A percentile compares a stretch with the other conserved stretches of the same genome.
Evolutionary conservation across 805 yeast species (phyloP).

Genomic region (Huiozyma sinensis): DNA sequence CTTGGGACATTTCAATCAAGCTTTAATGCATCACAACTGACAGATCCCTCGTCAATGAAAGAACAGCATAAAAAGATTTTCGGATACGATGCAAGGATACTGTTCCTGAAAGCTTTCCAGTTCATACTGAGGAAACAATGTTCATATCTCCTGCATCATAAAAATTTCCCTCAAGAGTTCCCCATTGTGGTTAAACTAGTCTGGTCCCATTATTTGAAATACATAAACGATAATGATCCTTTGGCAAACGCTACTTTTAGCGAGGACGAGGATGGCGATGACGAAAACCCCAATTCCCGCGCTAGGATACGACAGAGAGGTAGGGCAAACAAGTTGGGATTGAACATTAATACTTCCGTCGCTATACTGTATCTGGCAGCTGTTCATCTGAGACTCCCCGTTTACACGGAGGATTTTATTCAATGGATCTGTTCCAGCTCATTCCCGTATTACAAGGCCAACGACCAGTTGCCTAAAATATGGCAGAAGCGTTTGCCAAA

Average conservation of each 20-base stretch:
- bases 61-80: constrained; percentile 26
- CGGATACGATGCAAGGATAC: constrained; percentile 38
- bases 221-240: constrained; percentile 2
- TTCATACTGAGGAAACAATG: constrained; percentile 40
- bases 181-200: constrained; percentile 29
- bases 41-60: not conserved
- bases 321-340: constrained; percentile 4
- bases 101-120: constrained; percentile 41
- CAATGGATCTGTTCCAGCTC: constrained; percentile 32
- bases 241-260: not conserved
- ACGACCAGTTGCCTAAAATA: constrained; percentile 31
- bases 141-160: constrained; percentile 28
- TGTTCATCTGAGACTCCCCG: constrained; percentile 38
- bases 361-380: constrained; percentile 42
- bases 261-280: constrained; percentile 1
- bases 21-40: constrained; percentile 21
- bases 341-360: constrained; percentile 20
- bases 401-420: constrained; percentile 40
- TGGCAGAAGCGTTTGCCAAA: constrained; percentile 32
- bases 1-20: constrained; percentile 30
- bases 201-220: constrained; percentile 27
- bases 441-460: constrained; percentile 40
- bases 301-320: not conserved
- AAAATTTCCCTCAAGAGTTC: constrained; percentile 23
- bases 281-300: constrained; percentile 6